phyloP scores from a whole-genome alignment of 176 grass and related monocot species.

The Oryza punctata region DNA sequence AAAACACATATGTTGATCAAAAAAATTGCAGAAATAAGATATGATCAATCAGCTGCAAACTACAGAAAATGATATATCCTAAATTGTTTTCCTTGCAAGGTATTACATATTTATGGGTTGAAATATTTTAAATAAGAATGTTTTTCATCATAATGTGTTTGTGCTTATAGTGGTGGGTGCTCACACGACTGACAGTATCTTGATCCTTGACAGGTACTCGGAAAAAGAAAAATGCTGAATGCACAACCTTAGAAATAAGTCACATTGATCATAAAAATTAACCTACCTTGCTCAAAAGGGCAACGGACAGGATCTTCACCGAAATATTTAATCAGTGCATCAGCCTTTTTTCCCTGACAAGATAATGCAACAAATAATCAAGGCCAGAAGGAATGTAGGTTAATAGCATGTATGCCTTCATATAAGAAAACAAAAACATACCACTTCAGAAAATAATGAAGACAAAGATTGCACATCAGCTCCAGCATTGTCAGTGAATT shows the following conservation, averaged over 20 bases:
- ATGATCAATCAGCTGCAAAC: slow-evolving; percentile 8
- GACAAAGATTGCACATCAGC: slow-evolving; percentile 81
- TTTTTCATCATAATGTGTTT: background rate
- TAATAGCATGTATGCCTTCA: background rate
- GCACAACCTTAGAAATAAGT: background rate
- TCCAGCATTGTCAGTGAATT: slow-evolving; percentile 85
- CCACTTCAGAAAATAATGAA: slow-evolving; percentile 85
- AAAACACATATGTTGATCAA: slow-evolving; percentile 22
- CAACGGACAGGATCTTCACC: slow-evolving; percentile 94
- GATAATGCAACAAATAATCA: slow-evolving; percentile 31
- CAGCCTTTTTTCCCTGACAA: slow-evolving; percentile 87
- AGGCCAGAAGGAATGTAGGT: slow-evolving; percentile 12
- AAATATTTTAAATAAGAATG: slow-evolving; percentile 14
- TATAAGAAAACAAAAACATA: slow-evolving; percentile 41
- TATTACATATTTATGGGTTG: background rate
- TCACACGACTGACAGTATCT: background rate
- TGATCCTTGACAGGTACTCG: background rate
- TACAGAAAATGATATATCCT: background rate
- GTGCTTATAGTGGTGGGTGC: background rate
- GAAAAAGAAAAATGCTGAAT: background rate
- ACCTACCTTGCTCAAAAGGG: slow-evolving; percentile 96
- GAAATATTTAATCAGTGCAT: slow-evolving; percentile 91
- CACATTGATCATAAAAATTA: background rate
- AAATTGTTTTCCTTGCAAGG: background rate
- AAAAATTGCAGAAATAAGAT: background rate